Evolutionary conservation across 352 stramenopile species (phyloP).

Genomic region (Globisporangium uncinulatum): DNA sequence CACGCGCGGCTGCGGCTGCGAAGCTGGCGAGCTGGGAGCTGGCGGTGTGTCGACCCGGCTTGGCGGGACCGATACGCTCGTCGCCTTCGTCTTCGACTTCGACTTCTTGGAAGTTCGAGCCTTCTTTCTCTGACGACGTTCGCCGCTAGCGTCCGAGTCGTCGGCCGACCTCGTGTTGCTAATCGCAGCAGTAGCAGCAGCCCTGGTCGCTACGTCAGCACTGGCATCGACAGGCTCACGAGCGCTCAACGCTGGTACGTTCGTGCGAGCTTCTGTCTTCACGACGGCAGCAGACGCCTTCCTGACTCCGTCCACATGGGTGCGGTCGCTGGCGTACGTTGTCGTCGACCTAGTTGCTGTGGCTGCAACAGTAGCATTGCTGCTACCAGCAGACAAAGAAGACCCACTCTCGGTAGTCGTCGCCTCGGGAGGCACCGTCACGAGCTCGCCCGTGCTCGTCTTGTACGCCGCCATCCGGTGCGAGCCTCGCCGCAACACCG

Average conservation of each 20-base stretch:
- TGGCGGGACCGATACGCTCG: background rate
- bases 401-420: background rate
- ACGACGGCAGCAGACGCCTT: background rate
- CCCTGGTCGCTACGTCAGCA: background rate
- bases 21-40: background rate
- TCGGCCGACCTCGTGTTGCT: background rate
- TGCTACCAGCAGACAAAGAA: background rate
- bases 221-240: background rate
- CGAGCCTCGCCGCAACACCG: conserved; percentile 30
- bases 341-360: too few relatives aligned
- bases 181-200: background rate
- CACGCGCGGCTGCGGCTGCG: background rate
- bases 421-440: conserved; percentile 8
- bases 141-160: background rate
- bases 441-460: conserved; percentile 9
- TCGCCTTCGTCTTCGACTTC: too few relatives aligned
- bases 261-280: background rate
- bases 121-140: background rate
- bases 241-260: background rate
- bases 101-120: background rate
- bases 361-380: too few relatives aligned
- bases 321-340: too few relatives aligned
- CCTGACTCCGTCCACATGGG: background rate
- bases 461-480: conserved; percentile 27
- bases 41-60: background rate